These are phyloP conservation scores for Salix caprea DNA, from an alignment of 345 rosid genomes.

Conservation along the genomic window DNA sequence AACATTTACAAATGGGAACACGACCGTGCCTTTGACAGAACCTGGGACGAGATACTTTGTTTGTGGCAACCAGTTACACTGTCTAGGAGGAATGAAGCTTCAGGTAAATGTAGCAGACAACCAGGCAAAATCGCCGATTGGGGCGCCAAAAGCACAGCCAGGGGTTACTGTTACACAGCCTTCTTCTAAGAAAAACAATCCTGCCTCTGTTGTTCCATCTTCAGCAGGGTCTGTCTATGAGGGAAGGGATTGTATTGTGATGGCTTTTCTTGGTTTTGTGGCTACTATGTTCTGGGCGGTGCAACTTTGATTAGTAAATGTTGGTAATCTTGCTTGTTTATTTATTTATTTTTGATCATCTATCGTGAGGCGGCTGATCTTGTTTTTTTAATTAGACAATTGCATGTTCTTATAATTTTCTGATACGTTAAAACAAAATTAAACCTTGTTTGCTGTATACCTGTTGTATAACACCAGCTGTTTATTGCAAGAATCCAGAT, in stretches of 20 bases:
- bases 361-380: background rate
- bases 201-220: conserved; percentile 35
- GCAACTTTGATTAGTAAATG: background rate
- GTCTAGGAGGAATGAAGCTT: conserved; percentile 87
- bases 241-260: conserved; percentile 19
- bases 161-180: conserved; percentile 5
- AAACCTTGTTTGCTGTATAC: background rate
- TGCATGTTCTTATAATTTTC: background rate
- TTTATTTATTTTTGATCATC: background rate
- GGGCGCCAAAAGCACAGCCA: conserved; percentile 45
- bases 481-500: no score
- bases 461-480: no score
- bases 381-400: background rate
- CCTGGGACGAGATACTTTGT: conserved; percentile 60
- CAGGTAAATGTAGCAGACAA: conserved; percentile 42
- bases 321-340: background rate
- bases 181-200: conserved; percentile 45
- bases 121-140: conserved; percentile 39
- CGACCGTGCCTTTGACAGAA: conserved; percentile 52
- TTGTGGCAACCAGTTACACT: conserved; percentile 58
- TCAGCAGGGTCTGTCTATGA: conserved; percentile 26
- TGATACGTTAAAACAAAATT: background rate
- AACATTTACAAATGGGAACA: conserved; percentile 73
- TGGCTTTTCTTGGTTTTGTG: conserved; percentile 13
- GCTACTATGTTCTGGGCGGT: background rate